Evolutionary conservation across 2,329 filamentous ascomycete species (phyloP).

Genomic region (Alternaria dauci): DNA sequence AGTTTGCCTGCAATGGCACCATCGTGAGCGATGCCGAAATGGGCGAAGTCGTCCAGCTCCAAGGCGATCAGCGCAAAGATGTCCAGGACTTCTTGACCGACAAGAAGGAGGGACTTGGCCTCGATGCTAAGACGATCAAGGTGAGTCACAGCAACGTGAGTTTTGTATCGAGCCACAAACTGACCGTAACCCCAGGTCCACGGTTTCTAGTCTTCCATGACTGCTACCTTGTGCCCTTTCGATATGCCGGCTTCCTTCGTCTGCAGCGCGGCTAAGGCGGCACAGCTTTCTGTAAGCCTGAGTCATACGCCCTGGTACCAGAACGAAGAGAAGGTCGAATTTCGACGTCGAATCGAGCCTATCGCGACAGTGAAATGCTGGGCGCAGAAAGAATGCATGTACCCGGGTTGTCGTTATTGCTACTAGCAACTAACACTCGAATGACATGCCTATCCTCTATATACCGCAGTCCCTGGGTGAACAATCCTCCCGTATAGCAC

Average conservation of each 20-base stretch:
- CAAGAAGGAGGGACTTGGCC: constrained; percentile 92
- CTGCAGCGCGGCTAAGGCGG: constrained; percentile 2
- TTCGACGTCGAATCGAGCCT: constrained; percentile 5
- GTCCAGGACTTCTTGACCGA: constrained; percentile 96
- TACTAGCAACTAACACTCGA: constrained; percentile 8
- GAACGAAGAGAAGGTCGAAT: background rate
- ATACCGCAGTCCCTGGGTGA: background rate
- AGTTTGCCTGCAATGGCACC: constrained; percentile 99
- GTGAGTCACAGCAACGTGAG: constrained; percentile 54
- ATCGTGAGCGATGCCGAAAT: constrained; percentile 95
- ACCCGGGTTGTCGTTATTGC: constrained; percentile 1
- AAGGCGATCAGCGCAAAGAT: constrained; percentile 99
- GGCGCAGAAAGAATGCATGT: constrained; percentile 7
- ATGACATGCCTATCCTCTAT: constrained; percentile 4
- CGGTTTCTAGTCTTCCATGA: constrained; percentile 41
- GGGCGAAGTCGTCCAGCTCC: constrained; percentile 99
- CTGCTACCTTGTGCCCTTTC: constrained; percentile 1
- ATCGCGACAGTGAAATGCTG: constrained; percentile 9
- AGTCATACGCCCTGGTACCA: constrained; percentile 5
- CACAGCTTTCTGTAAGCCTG: constrained; percentile 9
- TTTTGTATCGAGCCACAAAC: constrained; percentile 2
- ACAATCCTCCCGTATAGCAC: background rate
- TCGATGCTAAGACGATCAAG: constrained; percentile 98
- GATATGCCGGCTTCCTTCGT: background rate
- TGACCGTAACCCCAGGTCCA: constrained; percentile 37